Evolutionary conservation across 2,329 filamentous ascomycete genomes (phyloP), one percentile per base, ranked within the genome.

Genomic region (Arthrobotrys sphaeroides): DNA sequence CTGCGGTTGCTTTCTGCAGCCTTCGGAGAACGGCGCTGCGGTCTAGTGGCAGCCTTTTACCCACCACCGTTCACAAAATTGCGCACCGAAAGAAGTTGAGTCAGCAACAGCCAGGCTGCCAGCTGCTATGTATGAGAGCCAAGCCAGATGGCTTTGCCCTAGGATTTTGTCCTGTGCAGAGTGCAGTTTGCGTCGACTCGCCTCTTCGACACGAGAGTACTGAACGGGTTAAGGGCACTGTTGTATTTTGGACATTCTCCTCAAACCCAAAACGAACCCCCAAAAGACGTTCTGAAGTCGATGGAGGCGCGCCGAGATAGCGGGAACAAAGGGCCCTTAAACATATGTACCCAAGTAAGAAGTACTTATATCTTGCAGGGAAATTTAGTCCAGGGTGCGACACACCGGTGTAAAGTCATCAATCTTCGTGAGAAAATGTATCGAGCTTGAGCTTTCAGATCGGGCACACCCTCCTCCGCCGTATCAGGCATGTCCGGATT

Each of bases 21-120:
- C 70, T 62, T 74, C 70, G 70, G 70, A 74, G 70, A 74, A 74
- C 70, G 70, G 70, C 51, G 51, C 31, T 55, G 51, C 70, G 70
- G 57, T 55, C 68, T 73, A 47, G 51, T 40, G 38, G 38, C 36
- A 49, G 49, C 51, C 38, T 67, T 53, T 47, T 53, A 55, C 38
- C 60, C 60, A 65, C 60, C 43, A 28, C 33, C n/a, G n/a, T n/a
- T 26, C 12, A 51, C 28, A 55, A 55, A 38, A 62, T 60, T 65
- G 13, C 33, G 45, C 42, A 57, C 36, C 45, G 7, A 24, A 24
- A 24, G n/a, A n/a, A 24, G 31, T 55, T 38, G 62, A 67, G 36
- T 38, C 45, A 45, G 61, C 45, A 42, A n/a, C 18, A 31, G 24
- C 24, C 26, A 31, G 20, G 20, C 45, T 47, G n/a, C 20, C 24